Evolutionary conservation across 1,284 basidiomycete species (phyloP), one percentile per base, ranked within the genome.

Genomic region (Sporisorium sorghi): DNA sequence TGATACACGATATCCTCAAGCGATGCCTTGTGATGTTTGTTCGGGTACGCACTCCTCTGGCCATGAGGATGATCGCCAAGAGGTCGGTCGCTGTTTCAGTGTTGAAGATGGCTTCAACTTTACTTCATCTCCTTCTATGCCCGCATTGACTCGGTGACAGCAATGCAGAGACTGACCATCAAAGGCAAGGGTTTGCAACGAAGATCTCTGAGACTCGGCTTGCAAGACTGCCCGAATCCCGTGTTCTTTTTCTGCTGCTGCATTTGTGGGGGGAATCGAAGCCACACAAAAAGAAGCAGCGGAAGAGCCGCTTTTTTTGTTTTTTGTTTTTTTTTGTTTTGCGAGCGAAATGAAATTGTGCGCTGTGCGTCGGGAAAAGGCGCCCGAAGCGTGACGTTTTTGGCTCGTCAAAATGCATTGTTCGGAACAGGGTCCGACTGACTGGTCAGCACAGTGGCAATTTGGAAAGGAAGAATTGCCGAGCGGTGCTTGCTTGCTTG

Each of bases 341-440:
- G 21, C 10, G n/a, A n/a, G n/a, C n/a, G n/a, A 15, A 26, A 53
- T 23, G 5, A 5, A 46, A 46, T 17, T 17, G 28, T 9, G 37
- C 40, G 60, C 35, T 57, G 43, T 53, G 54, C 54, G 42, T 53
- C 54, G 58, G 64, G 39, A 51, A 42, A 30, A 37, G 26, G 53
- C 23, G 37, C 15, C 50, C 26, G 35, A 35, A 40, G 24, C 9
- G 12, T 11, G 14, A n/a, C 32, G 4, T 5, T 33, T n/a, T n/a
- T n/a, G n/a, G n/a, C 19, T 32, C 28, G 48, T 12, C 32, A 50
- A 32, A 50, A 32, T n/a, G 19, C 10, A n/a, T n/a, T n/a, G 6
- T 42, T 43, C 32, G 5, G 30, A 12, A 26, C n/a, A 44, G 21
- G 53, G 15, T 44, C 53, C 52, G 52, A 32, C 23, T 42, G 19